Percentiles rank a stretch among this genome's conserved stretches.
phyloP scores from a whole-genome alignment of 352 stramenopile genomes.

The Phytopythium montanum region DNA sequence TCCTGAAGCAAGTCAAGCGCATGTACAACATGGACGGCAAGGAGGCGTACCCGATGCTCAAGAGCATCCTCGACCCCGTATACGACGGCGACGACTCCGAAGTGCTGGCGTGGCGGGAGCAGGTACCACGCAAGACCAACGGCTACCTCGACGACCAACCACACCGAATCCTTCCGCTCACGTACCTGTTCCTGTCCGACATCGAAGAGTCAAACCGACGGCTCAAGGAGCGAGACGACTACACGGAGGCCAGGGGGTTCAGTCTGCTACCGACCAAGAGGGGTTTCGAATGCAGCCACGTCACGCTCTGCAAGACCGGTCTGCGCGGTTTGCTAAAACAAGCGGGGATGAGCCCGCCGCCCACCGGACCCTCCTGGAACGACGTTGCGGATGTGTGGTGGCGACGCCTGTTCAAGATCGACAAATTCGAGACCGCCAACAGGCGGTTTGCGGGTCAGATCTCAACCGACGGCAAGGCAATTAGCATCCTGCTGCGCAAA shows the following conservation, averaged over 20 bases:
- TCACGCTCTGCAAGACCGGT: conserved; percentile 10
- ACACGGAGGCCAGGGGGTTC: conserved; percentile 6
- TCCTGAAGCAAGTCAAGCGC: conserved; percentile 9
- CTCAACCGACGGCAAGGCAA: conserved; percentile 4
- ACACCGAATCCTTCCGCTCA: not conserved
- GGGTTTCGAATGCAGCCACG: conserved; percentile 15
- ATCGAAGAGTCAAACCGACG: not conserved
- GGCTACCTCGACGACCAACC: conserved; percentile 2
- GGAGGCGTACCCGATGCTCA: conserved; percentile 10
- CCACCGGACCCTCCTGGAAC: not conserved
- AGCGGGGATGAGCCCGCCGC: not conserved
- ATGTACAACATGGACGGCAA: conserved; percentile 1
- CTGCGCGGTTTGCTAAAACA: conserved; percentile 8
- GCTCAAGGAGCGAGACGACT: not conserved
- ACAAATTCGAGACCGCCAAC: not conserved
- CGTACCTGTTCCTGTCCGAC: not conserved
- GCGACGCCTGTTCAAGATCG: conserved; percentile 12
- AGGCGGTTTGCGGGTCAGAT: not conserved
- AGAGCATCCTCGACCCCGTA: conserved; percentile 7
- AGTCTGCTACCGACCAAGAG: conserved; percentile 15
- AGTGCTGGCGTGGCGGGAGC: not conserved
- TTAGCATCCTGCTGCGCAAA: conserved; percentile 16
- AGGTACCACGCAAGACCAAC: not conserved
- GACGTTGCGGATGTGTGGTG: not conserved
- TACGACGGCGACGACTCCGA: conserved; percentile 4